These are phyloP conservation scores for Microstegium vimineum DNA, from an alignment of 176 grass and related monocot genomes.

Conservation along the genomic window DNA sequence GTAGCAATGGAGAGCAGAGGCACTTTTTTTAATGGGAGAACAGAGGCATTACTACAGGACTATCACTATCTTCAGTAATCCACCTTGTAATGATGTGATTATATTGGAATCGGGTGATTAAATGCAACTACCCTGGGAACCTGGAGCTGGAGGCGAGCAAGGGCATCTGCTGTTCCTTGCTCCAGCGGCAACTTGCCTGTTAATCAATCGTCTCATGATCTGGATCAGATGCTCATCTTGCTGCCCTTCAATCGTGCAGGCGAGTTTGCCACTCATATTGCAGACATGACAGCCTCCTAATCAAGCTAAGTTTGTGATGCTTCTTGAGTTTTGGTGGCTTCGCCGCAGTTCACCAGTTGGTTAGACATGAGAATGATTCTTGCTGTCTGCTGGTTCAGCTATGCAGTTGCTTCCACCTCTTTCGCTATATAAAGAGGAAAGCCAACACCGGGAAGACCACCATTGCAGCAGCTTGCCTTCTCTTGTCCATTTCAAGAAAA, in stretches of 20 bases:
- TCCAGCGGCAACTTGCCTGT: background rate
- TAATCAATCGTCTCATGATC: background rate
- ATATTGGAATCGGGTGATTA: background rate
- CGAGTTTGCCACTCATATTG: background rate
- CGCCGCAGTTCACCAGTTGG: background rate
- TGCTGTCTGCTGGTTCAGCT: background rate
- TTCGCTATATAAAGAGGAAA: constrained; percentile 9
- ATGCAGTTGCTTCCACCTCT: background rate
- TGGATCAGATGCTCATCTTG: background rate
- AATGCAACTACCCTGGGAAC: background rate
- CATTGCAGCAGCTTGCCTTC: background rate
- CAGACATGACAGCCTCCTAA: constrained; percentile 11
- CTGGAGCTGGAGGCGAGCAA: background rate
- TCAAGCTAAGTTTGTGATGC: background rate
- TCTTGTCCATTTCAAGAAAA: background rate
- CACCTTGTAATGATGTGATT: background rate
- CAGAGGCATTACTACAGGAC: background rate
- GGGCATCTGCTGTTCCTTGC: background rate
- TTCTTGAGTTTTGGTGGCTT: background rate
- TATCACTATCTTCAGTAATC: background rate
- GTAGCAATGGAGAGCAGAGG: background rate
- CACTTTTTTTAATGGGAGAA: no score
- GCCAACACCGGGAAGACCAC: background rate
- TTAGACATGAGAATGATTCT: constrained; percentile 9
- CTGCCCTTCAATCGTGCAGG: background rate